A percentile compares a stretch with the other conserved stretches of the same genome.
These are phyloP conservation scores for Zygoascus tannicola DNA, from an alignment of 805 yeast species.

Conservation along the genomic window DNA sequence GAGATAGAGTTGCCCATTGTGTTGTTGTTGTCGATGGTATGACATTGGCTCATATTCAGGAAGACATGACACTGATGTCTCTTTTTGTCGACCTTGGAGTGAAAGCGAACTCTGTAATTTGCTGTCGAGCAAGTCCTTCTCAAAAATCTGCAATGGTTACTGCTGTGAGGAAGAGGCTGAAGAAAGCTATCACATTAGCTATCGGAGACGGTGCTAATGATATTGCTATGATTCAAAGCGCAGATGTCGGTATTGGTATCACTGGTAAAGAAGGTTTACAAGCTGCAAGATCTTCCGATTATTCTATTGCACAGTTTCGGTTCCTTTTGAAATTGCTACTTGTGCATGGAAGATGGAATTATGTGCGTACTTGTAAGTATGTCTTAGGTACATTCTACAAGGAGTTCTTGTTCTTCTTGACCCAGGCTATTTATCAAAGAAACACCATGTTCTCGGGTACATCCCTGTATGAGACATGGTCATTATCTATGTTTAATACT, in stretches of 20 bases:
- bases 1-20: slow-evolving; percentile 72
- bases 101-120: slow-evolving; percentile 79
- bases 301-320: slow-evolving; percentile 89
- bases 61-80: slow-evolving; percentile 60
- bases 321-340: slow-evolving; percentile 70
- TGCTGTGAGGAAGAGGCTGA: slow-evolving; percentile 63
- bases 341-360: slow-evolving; percentile 95
- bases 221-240: slow-evolving; percentile 98
- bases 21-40: slow-evolving; percentile 95
- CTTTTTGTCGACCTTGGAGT: slow-evolving; percentile 79
- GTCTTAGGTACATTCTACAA: slow-evolving; percentile 91
- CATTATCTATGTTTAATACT: slow-evolving; percentile 94
- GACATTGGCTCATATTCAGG: slow-evolving; percentile 64
- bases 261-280: slow-evolving; percentile 96
- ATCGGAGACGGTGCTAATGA: slow-evolving; percentile 99
- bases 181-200: slow-evolving; percentile 73
- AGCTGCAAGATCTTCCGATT: slow-evolving; percentile 92
- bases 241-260: slow-evolving; percentile 95
- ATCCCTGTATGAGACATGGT: slow-evolving; percentile 90
- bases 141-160: slow-evolving; percentile 89
- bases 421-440: slow-evolving; percentile 82
- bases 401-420: slow-evolving; percentile 78
- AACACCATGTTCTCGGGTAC: slow-evolving; percentile 86
- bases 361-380: slow-evolving; percentile 83
- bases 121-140: slow-evolving; percentile 95